A percentile compares a stretch with the other conserved stretches of the same genome.
Evolutionary conservation across 768 basidiomycete genomes (phyloP).

Genomic region (Hemileccinum rubropunctum): DNA sequence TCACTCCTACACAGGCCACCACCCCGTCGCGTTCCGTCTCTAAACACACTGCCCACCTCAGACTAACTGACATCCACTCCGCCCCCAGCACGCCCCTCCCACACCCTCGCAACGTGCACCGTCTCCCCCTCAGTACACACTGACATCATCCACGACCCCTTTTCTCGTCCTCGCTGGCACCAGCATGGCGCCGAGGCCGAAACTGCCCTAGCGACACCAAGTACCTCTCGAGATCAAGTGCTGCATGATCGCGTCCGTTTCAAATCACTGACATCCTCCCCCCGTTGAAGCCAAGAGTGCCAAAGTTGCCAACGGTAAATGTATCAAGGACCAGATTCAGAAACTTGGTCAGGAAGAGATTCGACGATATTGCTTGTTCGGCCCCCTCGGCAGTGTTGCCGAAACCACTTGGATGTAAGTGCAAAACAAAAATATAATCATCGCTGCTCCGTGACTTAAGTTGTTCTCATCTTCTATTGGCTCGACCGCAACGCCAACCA

Average conservation of each 20-base stretch:
- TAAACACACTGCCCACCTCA: too few relatives aligned
- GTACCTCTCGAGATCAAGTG: conserved; percentile 72
- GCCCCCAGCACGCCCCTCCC: too few relatives aligned
- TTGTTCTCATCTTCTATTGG: conserved; percentile 69
- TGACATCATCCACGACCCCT: too few relatives aligned
- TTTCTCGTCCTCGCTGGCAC: too few relatives aligned
- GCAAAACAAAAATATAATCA: not conserved
- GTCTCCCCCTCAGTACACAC: too few relatives aligned
- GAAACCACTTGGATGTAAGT: conserved; percentile 88
- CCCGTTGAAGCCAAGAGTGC: conserved; percentile 56
- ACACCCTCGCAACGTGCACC: too few relatives aligned
- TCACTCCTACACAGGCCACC: too few relatives aligned
- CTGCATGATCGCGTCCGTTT: conserved; percentile 79
- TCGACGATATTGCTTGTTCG: conserved; percentile 70
- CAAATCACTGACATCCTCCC: conserved; percentile 61
- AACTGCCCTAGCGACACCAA: conserved; percentile 66
- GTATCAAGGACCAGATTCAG: conserved; percentile 64
- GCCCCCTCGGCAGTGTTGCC: conserved; percentile 76
- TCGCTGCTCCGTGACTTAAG: conserved; percentile 31
- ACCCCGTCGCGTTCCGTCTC: too few relatives aligned
- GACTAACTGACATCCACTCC: too few relatives aligned
- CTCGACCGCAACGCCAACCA: conserved; percentile 49
- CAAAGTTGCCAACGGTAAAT: conserved; percentile 40
- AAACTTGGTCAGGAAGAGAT: conserved; percentile 78
- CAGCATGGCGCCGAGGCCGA: conserved; percentile 53